Base-by-base conservation (phyloP, 441 rosid species). In the Adansonia madagascariensis region DNA sequence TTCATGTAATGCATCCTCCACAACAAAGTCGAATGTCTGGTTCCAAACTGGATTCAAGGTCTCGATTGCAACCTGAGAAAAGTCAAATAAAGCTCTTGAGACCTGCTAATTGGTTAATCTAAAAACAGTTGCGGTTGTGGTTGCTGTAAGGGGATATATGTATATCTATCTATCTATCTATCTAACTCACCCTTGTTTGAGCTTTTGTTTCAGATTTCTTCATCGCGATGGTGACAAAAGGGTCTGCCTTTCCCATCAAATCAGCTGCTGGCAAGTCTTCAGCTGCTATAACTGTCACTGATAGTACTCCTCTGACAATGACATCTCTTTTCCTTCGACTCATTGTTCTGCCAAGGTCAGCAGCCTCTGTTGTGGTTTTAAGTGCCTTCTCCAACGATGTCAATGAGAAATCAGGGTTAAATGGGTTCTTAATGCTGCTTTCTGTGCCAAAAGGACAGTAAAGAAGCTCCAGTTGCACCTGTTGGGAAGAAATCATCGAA, bases 401-500 rank as follows among this genome's bases (percentile, higher is more conserved):
- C 84, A 96, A 76, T 49, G 88, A 83, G 77, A 63, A 85, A 79
- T 91, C 90, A 0, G 75, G 77, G 75, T 85, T 79, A 74, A 88
- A 89, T 1, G 93, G 96, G 64, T 89, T 94, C 75, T 80, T 85
- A 44, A 86, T 75, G 85, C 78, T 81, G 79, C 90, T 82, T 7
- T 91, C 92, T 60, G 80, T 83, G 59, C 99, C 99, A 11, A 77
- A 79, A 59, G 96, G 98, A 78, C 85, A 84, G 79, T 91, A 94
- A 60, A 94, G 79, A 35, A 96, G 96, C 89, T 96, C 99, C 80
- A 94, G 76, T 12, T 88, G 99, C 80, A 94, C 98, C 99, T 94
- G 75, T 69, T 31, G 75, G 31, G 66, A 46, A 68, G 22, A 78
- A 71, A 82, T 12, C 71, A 14, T 9, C n/a, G 31, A 63, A 22